Evolutionary conservation across 2,329 filamentous ascomycete genomes (phyloP).

Genomic region (Coniosporium tulheliwenetii): DNA sequence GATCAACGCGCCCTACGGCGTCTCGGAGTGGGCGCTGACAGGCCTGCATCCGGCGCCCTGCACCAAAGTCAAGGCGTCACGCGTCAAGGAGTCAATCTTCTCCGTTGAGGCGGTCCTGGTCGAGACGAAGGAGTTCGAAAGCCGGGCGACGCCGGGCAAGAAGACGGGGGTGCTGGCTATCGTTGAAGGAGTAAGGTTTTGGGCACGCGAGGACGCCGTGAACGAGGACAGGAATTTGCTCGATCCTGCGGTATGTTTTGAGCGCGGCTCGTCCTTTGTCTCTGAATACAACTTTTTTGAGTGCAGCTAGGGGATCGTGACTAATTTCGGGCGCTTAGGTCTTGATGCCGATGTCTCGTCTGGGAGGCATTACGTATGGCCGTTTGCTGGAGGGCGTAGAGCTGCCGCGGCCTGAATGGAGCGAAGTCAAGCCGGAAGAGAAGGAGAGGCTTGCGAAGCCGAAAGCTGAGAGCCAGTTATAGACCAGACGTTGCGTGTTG

Average conservation of each 20-base stretch:
- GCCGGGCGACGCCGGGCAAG: constrained; percentile 50
- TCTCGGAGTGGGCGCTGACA: constrained; percentile 64
- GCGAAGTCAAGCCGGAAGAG: constrained; percentile 12
- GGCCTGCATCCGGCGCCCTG: constrained; percentile 58
- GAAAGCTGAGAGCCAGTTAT: constrained; percentile 24
- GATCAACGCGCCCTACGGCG: constrained; percentile 62
- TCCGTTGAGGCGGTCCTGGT: constrained; percentile 68
- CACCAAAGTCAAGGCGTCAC: constrained; percentile 48
- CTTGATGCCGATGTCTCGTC: constrained; percentile 56
- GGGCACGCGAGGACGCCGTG: constrained; percentile 77
- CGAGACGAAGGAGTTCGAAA: constrained; percentile 62
- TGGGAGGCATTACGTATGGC: constrained; percentile 79
- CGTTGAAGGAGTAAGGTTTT: constrained; percentile 74
- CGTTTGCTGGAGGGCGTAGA: constrained; percentile 56
- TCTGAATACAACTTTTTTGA: too few species aligned
- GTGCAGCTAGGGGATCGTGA: neutral
- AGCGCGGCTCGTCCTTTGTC: neutral
- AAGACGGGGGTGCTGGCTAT: constrained; percentile 61
- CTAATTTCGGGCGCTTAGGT: constrained; percentile 26
- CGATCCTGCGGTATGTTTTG: constrained; percentile 45
- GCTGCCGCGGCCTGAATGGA: constrained; percentile 42
- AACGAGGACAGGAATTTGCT: constrained; percentile 61
- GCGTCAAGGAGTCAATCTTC: constrained; percentile 73
- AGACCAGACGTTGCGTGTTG: too few species aligned
- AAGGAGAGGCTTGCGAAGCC: constrained; percentile 35